phyloP scores from a whole-genome alignment of 2,329 filamentous ascomycete genomes.

The Aspergillus niger region DNA sequence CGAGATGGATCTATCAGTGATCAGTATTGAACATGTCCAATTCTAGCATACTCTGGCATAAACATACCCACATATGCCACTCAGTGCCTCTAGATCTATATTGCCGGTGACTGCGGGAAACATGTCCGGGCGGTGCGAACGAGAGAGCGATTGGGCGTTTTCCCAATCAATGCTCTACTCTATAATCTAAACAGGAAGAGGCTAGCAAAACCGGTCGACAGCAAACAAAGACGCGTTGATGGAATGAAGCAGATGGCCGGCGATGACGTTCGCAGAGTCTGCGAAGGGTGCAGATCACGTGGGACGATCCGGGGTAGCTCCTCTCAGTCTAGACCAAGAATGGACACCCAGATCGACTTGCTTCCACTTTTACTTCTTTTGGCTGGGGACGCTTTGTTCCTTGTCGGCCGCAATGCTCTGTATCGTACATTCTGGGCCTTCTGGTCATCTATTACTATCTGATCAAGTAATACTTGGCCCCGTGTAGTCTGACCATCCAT shows the following conservation, averaged over 20 bases:
- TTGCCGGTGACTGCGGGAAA: constrained; percentile 51
- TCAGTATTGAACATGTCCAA: constrained; percentile 6
- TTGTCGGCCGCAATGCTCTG: too few relatives aligned
- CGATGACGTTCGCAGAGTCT: constrained; percentile 17
- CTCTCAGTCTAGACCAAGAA: neutral
- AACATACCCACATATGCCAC: constrained; percentile 80
- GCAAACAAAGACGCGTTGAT: neutral
- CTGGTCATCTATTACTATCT: too few relatives aligned
- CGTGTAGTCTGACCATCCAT: too few relatives aligned
- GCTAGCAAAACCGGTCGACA: neutral
- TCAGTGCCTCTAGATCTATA: constrained; percentile 86
- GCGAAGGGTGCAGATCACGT: constrained; percentile 9
- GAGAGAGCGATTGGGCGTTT: constrained; percentile 6
- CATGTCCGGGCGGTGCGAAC: constrained; percentile 27
- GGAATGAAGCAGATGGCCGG: neutral
- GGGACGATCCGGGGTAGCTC: constrained; percentile 11
- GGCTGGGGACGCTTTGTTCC: too few relatives aligned
- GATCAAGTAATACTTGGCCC: too few relatives aligned
- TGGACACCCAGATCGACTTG: neutral
- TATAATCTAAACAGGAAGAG: neutral
- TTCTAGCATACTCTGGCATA: neutral
- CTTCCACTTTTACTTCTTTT: neutral
- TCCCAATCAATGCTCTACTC: constrained; percentile 3
- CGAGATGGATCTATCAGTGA: constrained; percentile 71
- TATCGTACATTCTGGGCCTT: too few relatives aligned